Base-by-base conservation (phyloP, 2,329 filamentous ascomycete genomes). In the Microdochium nivale region DNA sequence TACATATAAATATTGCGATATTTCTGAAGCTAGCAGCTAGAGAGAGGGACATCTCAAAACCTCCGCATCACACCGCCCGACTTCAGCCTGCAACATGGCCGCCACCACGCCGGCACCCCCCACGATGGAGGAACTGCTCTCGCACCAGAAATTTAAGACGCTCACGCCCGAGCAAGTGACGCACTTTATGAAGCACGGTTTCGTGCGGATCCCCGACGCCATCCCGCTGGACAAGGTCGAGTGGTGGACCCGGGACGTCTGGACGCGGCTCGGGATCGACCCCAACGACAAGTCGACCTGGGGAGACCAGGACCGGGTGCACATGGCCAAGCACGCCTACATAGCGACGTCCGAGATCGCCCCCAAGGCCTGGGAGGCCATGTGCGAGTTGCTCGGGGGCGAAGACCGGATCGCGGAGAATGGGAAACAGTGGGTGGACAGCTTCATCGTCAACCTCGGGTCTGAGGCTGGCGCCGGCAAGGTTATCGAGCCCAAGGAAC, bases 371-470 rank as follows among this genome's bases (percentile, higher is more conserved):
- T 80, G 76, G 76, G 61, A 65, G 0, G 76, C 72, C 2, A 80
- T 80, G 49, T 77, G 74, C 58, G 69, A 76, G 52, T 67, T 81
- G 1, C 64, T 78, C 9, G 76, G 76, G 23, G 77, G 77, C 32
- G 70, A 76, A 46, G 68, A 71, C 16, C 66, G 68, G 2, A 62
- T 76, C 32, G 63, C 65, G 1, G 60, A 64, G 25, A 57, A 65
- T 9, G 69, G 65, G 19, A 67, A 68, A 1, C 64, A 60, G 3
- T 81, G 77, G 77, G 70, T 68, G 52, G 78, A 81, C 59, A 67
- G 69, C 1, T 73, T 80, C 55, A 80, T 81, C 53, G 75, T 81
- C 21, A 81, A 81, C 59, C 66, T 81, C 9, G 78, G 78, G 8
- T 74, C 67, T 0, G 59, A 67, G 3, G 65, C 70, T 25, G 69